Percentiles rank a stretch among this genome's conserved stretches.
Conservation (phyloP, 2,329 filamentous ascomycete species). For the Colletotrichum euphorbiae region DNA sequence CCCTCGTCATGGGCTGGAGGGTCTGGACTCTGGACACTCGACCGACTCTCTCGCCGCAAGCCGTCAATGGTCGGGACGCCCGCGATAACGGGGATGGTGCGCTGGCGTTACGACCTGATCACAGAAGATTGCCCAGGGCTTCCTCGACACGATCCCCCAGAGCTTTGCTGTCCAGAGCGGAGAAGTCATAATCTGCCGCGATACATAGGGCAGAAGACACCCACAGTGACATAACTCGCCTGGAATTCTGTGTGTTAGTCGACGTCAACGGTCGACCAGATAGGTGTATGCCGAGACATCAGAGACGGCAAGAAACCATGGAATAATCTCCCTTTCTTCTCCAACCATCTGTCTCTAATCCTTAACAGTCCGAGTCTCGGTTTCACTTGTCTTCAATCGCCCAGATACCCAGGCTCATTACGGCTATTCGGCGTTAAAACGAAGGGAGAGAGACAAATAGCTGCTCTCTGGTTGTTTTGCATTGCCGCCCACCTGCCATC, state of each 20-base stretch:
- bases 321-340: slow-evolving; percentile 27
- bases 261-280: neutral
- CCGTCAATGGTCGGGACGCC: slow-evolving; percentile 14
- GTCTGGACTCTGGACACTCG: slow-evolving; percentile 33
- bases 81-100: slow-evolving; percentile 24
- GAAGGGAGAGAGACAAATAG: slow-evolving; percentile 36
- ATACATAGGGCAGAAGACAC: neutral
- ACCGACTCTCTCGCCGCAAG: slow-evolving; percentile 29
- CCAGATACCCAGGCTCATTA: slow-evolving; percentile 5
- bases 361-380: slow-evolving; percentile 20
- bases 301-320: neutral
- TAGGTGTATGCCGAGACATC: slow-evolving; percentile 2
- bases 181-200: slow-evolving; percentile 9
- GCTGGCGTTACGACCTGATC: slow-evolving; percentile 33
- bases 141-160: slow-evolving; percentile 20
- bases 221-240: slow-evolving; percentile 27
- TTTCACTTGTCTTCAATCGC: slow-evolving; percentile 17
- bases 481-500: slow-evolving; percentile 19
- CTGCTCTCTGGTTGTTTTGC: slow-evolving; percentile 7
- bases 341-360: slow-evolving; percentile 21
- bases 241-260: slow-evolving; percentile 7
- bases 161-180: slow-evolving; percentile 29
- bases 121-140: slow-evolving; percentile 20
- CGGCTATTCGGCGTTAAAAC: slow-evolving; percentile 19
- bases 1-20: slow-evolving; percentile 1